Percentiles rank a stretch among this genome's conserved stretches.
Conservation (phyloP, 352 stramenopile species). For the Phytophthora quininea region DNA sequence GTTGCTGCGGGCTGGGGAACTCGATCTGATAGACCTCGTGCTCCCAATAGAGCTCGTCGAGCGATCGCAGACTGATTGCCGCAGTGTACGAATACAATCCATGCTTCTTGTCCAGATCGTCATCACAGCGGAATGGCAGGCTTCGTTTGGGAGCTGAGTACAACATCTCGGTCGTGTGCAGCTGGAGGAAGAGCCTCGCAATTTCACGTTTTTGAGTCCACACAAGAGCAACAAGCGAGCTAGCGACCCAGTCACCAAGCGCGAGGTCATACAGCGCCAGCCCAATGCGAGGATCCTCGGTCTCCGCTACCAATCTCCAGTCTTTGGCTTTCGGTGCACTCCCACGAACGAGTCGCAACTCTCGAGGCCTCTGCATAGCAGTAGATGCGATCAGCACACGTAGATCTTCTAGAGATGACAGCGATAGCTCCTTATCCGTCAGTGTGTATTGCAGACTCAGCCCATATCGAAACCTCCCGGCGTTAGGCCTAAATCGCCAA, state of each 20-base stretch:
- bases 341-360: constrained; percentile 8
- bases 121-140: constrained; percentile 45
- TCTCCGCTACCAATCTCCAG: constrained; percentile 49
- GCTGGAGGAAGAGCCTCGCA: constrained; percentile 51
- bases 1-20: constrained; percentile 21
- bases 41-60: constrained; percentile 56
- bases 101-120: constrained; percentile 40
- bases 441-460: constrained; percentile 37
- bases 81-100: constrained; percentile 57
- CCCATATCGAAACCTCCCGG: constrained; percentile 44
- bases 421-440: constrained; percentile 30
- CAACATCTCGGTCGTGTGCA: constrained; percentile 54
- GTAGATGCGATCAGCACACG: constrained; percentile 22
- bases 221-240: constrained; percentile 56
- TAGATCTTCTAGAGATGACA: constrained; percentile 35
- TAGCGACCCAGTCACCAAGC: constrained; percentile 43
- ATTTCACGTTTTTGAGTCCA: constrained; percentile 53
- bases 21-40: constrained; percentile 55
- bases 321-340: constrained; percentile 23
- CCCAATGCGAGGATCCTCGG: constrained; percentile 39
- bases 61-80: constrained; percentile 50
- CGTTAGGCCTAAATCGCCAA: constrained; percentile 30
- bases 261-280: constrained; percentile 60
- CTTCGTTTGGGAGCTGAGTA: constrained; percentile 42
- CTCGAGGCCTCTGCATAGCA: constrained; percentile 14